These are phyloP conservation scores for Extremus antarcticus DNA, from an alignment of 495 filamentous ascomycete genomes.

Conservation along the genomic window DNA sequence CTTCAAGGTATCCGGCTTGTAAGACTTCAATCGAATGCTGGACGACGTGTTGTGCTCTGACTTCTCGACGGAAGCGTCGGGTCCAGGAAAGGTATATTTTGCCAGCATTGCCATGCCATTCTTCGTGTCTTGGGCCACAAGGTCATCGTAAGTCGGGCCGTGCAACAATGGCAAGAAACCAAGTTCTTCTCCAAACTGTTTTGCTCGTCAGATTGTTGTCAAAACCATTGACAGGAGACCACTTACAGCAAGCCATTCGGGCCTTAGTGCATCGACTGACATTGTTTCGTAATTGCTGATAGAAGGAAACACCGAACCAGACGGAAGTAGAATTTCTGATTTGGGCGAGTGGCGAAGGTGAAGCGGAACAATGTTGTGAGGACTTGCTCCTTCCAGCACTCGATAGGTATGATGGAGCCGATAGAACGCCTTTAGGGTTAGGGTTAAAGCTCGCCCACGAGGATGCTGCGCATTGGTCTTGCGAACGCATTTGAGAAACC, in stretches of 20 bases:
- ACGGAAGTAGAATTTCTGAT: too few species aligned
- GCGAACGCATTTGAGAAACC: too few species aligned
- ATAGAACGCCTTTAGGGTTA: too few species aligned
- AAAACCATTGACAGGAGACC: too few species aligned
- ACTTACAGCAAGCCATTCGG: not conserved
- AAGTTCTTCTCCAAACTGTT: not conserved
- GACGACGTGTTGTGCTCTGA: not conserved
- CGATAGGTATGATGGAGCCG: too few species aligned
- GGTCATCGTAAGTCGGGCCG: not conserved
- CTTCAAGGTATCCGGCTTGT: not conserved
- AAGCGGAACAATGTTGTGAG: too few species aligned
- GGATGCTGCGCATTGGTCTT: too few species aligned
- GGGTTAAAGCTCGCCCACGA: too few species aligned
- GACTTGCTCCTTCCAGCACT: too few species aligned
- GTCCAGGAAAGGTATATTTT: not conserved
- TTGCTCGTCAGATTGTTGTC: not conserved
- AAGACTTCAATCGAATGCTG: not conserved
- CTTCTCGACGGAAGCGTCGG: not conserved
- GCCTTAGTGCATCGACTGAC: not conserved
- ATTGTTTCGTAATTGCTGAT: too few species aligned
- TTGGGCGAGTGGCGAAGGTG: too few species aligned
- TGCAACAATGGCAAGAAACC: not conserved
- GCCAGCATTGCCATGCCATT: not conserved
- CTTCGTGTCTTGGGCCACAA: not conserved
- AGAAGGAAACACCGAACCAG: too few species aligned